phyloP scores from a whole-genome alignment of 2,329 filamentous ascomycete genomes.

The Hypoxylon sp. region DNA sequence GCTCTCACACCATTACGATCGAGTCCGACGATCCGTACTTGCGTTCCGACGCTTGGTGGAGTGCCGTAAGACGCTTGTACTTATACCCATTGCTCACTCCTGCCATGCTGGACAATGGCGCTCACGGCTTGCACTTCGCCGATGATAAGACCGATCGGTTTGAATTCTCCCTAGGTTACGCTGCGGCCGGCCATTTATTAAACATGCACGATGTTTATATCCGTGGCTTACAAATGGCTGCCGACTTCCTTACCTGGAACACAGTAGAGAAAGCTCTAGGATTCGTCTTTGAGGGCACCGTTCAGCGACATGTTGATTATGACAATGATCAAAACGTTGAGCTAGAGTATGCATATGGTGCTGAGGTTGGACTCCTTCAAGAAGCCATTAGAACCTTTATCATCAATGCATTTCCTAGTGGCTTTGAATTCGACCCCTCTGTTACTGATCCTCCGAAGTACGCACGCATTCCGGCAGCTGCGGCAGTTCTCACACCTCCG shows the following conservation, averaged over 20 bases:
- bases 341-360: slow-evolving; percentile 66
- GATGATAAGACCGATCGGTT: slow-evolving; percentile 62
- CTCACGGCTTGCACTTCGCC: slow-evolving; percentile 55
- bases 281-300: slow-evolving; percentile 66
- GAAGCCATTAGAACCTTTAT: slow-evolving; percentile 71
- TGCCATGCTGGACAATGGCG: slow-evolving; percentile 52
- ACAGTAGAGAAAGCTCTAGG: slow-evolving; percentile 72
- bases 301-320: slow-evolving; percentile 51
- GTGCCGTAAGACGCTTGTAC: slow-evolving; percentile 71
- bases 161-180: slow-evolving; percentile 73
- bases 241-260: slow-evolving; percentile 72
- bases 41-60: slow-evolving; percentile 69
- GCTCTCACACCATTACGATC: slow-evolving; percentile 60
- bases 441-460: slow-evolving; percentile 57
- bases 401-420: slow-evolving; percentile 70
- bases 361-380: slow-evolving; percentile 68
- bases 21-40: slow-evolving; percentile 68
- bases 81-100: slow-evolving; percentile 65
- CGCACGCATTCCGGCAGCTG: slow-evolving; percentile 62
- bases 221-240: slow-evolving; percentile 72
- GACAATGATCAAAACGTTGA: slow-evolving; percentile 46
- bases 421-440: slow-evolving; percentile 71
- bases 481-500: slow-evolving; percentile 51
- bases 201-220: slow-evolving; percentile 68
- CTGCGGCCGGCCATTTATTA: slow-evolving; percentile 73